Percentiles rank a stretch among this genome's conserved stretches.
These are phyloP conservation scores for Boletus calvinii DNA, from an alignment of 1,284 basidiomycete genomes.

Conservation along the genomic window DNA sequence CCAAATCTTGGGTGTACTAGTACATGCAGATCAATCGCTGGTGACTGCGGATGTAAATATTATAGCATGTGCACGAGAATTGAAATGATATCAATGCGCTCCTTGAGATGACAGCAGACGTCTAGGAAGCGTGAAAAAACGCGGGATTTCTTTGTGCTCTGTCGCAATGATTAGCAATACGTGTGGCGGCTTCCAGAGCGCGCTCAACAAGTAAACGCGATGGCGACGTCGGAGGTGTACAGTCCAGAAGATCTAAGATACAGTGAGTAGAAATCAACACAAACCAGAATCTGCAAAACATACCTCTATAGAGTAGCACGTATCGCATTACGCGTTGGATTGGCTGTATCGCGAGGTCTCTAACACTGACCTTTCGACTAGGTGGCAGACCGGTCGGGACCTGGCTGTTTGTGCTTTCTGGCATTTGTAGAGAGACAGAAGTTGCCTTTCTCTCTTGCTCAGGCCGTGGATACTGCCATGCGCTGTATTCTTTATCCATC, in stretches of 20 bases:
- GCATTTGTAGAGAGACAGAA: background rate
- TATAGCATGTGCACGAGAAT: background rate
- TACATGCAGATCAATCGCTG: background rate
- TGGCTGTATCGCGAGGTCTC: conserved; percentile 68
- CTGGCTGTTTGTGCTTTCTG: conserved; percentile 9
- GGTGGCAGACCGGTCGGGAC: conserved; percentile 30
- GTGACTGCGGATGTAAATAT: background rate
- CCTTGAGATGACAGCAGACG: background rate
- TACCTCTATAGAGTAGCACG: conserved; percentile 64
- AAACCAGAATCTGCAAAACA: conserved; percentile 16
- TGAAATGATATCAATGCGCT: conserved; percentile 3
- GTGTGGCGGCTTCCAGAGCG: conserved; percentile 55
- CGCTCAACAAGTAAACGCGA: conserved; percentile 52
- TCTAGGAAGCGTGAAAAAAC: conserved; percentile 37
- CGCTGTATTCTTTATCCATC: conserved; percentile 1
- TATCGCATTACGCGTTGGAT: conserved; percentile 70
- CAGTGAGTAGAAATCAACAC: background rate
- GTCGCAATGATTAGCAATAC: conserved; percentile 65
- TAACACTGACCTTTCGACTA: conserved; percentile 25
- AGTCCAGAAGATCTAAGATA: conserved; percentile 41
- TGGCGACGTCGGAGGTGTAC: conserved; percentile 44
- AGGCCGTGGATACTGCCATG: background rate
- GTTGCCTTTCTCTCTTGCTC: background rate
- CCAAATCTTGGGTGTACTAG: background rate
- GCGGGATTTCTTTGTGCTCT: conserved; percentile 61